Conservation (phyloP, 352 stramenopile genomes). For the Aphanomyces cochlioides region DNA sequence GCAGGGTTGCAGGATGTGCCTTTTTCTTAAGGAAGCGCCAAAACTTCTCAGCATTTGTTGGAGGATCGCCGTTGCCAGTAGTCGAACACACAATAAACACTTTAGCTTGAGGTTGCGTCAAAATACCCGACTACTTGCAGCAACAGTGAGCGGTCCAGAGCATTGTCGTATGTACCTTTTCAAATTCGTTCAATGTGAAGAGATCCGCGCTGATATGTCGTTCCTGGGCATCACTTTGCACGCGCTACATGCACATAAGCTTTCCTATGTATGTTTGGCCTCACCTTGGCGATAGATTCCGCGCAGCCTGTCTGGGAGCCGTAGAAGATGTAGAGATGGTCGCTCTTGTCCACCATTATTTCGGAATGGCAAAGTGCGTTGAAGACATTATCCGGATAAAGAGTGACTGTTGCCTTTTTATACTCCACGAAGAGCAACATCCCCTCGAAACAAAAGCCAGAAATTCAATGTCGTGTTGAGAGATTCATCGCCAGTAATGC, state of each 20-base stretch:
- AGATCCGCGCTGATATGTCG: slow-evolving; percentile 48
- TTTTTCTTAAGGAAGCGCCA: slow-evolving; percentile 90
- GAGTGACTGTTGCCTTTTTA: not conserved
- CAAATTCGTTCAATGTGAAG: slow-evolving; percentile 63
- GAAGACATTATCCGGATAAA: not conserved
- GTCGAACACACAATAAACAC: slow-evolving; percentile 91
- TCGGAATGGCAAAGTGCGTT: not conserved
- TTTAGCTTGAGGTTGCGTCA: slow-evolving; percentile 42
- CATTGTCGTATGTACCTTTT: slow-evolving; percentile 42
- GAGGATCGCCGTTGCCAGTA: slow-evolving; percentile 94
- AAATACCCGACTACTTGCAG: slow-evolving; percentile 42
- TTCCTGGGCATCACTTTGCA: slow-evolving; percentile 61
- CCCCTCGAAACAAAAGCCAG: too few species aligned
- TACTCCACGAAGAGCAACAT: not conserved
- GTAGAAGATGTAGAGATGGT: slow-evolving; percentile 54
- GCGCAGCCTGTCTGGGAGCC: slow-evolving; percentile 86
- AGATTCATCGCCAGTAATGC: too few species aligned
- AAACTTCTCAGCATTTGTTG: slow-evolving; percentile 91
- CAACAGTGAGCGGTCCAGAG: not conserved
- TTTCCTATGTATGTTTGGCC: not conserved
- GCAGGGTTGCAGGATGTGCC: slow-evolving; percentile 66
- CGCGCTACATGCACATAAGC: slow-evolving; percentile 37
- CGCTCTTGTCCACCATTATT: slow-evolving; percentile 18
- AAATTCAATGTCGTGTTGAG: too few species aligned
- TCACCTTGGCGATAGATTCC: slow-evolving; percentile 79